Conservation (phyloP, 371 early-diverging fungal genomes). For the Syncephalastrum racemosum region DNA sequence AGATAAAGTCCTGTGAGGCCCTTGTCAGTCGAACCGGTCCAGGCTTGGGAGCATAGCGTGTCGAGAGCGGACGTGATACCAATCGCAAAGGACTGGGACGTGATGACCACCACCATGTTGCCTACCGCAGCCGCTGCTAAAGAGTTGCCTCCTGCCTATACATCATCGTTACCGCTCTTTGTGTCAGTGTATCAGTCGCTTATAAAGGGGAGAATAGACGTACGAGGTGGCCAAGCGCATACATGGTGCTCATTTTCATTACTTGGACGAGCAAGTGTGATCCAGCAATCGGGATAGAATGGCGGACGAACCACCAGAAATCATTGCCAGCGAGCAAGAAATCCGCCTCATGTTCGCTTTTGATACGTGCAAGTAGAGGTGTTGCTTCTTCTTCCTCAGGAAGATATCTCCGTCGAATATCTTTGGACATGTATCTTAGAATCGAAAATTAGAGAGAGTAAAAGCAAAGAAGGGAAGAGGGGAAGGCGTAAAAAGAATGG, state of each 20-base stretch:
- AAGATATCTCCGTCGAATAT: too few species aligned
- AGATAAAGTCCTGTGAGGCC: conserved; percentile 78
- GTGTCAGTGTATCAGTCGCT: too few species aligned
- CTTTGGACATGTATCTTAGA: too few species aligned
- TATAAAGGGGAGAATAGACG: too few species aligned
- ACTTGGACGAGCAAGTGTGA: conserved; percentile 61
- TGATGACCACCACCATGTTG: conserved; percentile 8
- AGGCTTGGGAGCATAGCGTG: conserved; percentile 86
- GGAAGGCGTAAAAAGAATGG: too few species aligned
- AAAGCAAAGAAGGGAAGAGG: too few species aligned
- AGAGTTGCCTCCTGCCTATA: background rate
- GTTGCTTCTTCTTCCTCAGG: too few species aligned
- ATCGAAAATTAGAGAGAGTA: too few species aligned
- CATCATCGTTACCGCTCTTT: too few species aligned
- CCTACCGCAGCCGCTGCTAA: conserved; percentile 13
- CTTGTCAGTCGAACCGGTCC: conserved; percentile 71
- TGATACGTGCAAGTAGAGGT: too few species aligned
- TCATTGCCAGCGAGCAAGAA: too few species aligned
- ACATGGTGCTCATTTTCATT: conserved; percentile 23
- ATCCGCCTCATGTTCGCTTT: too few species aligned
- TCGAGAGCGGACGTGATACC: conserved; percentile 73
- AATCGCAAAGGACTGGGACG: background rate
- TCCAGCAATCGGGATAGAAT: conserved; percentile 7
- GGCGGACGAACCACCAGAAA: conserved; percentile 60
- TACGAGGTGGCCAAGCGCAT: conserved; percentile 14